Percentiles rank a stretch among this genome's conserved stretches.
phyloP scores from a whole-genome alignment of 2,329 filamentous ascomycete genomes.

The Sporothrix inflata region DNA sequence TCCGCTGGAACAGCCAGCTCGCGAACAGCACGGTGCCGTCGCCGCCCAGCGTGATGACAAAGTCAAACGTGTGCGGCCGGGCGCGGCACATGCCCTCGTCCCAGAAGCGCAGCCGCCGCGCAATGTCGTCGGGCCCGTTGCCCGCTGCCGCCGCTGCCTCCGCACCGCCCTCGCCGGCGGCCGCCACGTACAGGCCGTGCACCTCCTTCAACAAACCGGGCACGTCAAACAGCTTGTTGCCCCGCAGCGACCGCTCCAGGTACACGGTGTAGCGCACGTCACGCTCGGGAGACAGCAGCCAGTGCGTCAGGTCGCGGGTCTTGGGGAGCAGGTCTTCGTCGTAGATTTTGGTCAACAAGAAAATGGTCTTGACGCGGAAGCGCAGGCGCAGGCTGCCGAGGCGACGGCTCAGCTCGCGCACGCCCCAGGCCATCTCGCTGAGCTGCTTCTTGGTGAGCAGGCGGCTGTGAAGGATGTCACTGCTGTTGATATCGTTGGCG shows the following conservation, averaged over 20 bases:
- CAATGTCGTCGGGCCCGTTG: constrained; percentile 41
- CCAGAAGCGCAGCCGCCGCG: constrained; percentile 76
- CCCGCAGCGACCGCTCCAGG: constrained; percentile 75
- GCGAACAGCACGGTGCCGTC: constrained; percentile 97
- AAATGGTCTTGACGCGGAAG: constrained; percentile 79
- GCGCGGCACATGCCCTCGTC: constrained; percentile 74
- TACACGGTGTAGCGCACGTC: constrained; percentile 75
- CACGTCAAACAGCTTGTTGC: constrained; percentile 74
- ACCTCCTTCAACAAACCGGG: constrained; percentile 68
- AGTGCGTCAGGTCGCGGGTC: constrained; percentile 75
- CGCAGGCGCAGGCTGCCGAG: constrained; percentile 81
- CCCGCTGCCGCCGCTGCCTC: constrained; percentile 29
- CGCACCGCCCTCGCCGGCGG: constrained; percentile 41
- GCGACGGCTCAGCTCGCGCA: constrained; percentile 84
- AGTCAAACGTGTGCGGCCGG: constrained; percentile 87
- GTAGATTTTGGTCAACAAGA: constrained; percentile 89
- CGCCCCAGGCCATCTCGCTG: constrained; percentile 95
- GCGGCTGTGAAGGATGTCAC: constrained; percentile 58
- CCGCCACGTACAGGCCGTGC: constrained; percentile 46
- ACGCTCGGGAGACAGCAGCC: constrained; percentile 75
- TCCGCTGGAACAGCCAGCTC: constrained; percentile 93
- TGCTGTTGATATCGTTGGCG: background rate
- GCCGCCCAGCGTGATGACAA: constrained; percentile 87
- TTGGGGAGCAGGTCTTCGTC: constrained; percentile 78
- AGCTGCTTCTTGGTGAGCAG: constrained; percentile 93